Percentiles rank a stretch among this genome's conserved stretches.
These are phyloP conservation scores for Xylaria sp. DNA, from an alignment of 2,329 filamentous ascomycete genomes.

Conservation along the genomic window DNA sequence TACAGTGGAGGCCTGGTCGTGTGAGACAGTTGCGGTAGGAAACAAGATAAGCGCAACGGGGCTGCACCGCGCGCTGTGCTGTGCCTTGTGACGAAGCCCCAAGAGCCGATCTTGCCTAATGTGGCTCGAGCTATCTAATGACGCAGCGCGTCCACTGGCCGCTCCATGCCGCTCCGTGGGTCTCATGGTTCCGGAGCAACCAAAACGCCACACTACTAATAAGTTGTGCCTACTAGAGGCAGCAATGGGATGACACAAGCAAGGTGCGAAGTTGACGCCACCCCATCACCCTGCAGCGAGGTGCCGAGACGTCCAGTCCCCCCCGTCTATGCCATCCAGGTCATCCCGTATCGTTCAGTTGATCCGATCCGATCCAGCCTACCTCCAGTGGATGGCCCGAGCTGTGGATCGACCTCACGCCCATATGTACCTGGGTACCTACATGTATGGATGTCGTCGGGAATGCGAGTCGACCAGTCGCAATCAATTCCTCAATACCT, in stretches of 20 bases:
- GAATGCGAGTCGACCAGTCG: too few relatives aligned
- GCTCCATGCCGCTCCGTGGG: too few relatives aligned
- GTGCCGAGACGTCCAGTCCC: too few relatives aligned
- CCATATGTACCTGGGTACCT: too few relatives aligned
- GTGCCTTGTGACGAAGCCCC: constrained; percentile 14
- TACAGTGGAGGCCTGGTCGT: constrained; percentile 23
- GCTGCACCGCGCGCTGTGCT: background rate
- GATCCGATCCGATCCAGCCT: background rate
- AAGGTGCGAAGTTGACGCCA: constrained; percentile 20
- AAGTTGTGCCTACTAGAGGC: too few relatives aligned
- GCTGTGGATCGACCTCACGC: too few relatives aligned
- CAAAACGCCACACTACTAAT: too few relatives aligned
- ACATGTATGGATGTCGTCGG: too few relatives aligned
- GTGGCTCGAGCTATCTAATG: constrained; percentile 9
- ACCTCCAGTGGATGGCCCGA: too few relatives aligned
- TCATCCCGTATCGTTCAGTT: background rate
- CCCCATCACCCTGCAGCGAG: background rate
- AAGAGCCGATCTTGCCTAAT: constrained; percentile 4
- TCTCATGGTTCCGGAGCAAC: constrained; percentile 13
- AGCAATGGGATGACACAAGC: constrained; percentile 28
- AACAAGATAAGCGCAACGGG: background rate
- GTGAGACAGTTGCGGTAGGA: constrained; percentile 11
- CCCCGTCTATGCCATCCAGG: too few relatives aligned
- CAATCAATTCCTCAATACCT: too few relatives aligned
- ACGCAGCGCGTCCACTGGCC: constrained; percentile 4